Conservation (phyloP, 2,329 filamentous ascomycete genomes). For the Trichophyton benhamiae region DNA sequence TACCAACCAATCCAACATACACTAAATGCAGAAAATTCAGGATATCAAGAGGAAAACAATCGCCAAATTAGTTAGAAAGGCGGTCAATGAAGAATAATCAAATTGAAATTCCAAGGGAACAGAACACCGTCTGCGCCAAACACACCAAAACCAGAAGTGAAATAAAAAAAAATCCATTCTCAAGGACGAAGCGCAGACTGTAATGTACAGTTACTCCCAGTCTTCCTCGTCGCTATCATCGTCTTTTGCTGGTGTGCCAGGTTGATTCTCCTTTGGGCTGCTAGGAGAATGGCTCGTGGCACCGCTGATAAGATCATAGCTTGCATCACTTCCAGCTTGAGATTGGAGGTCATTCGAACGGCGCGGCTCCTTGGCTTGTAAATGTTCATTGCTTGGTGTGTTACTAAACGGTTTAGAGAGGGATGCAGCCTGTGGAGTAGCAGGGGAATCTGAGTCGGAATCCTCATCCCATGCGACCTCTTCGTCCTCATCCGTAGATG, state of each 20-base stretch:
- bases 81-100: background rate
- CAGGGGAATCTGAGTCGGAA: constrained; percentile 36
- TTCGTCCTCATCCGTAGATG: constrained; percentile 46
- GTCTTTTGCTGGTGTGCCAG: constrained; percentile 33
- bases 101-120: background rate
- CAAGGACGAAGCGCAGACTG: background rate
- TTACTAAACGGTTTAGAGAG: constrained; percentile 16
- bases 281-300: constrained; percentile 65
- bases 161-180: background rate
- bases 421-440: constrained; percentile 30
- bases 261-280: constrained; percentile 45
- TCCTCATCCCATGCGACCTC: constrained; percentile 62
- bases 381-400: constrained; percentile 28
- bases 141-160: background rate
- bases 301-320: constrained; percentile 86
- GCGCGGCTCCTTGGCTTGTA: constrained; percentile 55
- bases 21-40: background rate
- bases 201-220: constrained; percentile 50
- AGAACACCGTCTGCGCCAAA: background rate
- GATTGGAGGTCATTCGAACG: constrained; percentile 78
- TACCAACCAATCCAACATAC: background rate
- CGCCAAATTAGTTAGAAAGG: background rate
- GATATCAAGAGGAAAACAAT: background rate
- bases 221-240: constrained; percentile 59
- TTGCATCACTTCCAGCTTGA: constrained; percentile 83